Percentiles rank a stretch among this genome's conserved stretches.
Conservation (phyloP, 108 stramenopile genomes). For the Nitzschia inconspicua region DNA sequence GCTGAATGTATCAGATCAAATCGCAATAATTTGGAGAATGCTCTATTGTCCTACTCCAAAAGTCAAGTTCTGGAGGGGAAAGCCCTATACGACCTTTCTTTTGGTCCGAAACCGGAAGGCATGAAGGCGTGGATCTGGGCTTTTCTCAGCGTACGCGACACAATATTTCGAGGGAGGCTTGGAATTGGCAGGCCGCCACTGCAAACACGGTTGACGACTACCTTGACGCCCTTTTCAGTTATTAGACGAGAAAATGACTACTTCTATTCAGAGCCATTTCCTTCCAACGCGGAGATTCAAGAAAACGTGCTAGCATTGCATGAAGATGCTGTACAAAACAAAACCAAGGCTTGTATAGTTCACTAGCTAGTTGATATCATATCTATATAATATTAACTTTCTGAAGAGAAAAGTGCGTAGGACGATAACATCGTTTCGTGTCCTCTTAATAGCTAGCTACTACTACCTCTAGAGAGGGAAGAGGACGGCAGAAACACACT, state of each 20-base stretch:
- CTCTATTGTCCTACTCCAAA: constrained; percentile 50
- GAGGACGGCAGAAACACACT: no score
- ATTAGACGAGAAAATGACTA: constrained; percentile 51
- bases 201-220: constrained; percentile 61
- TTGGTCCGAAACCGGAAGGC: constrained; percentile 43
- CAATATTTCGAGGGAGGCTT: constrained; percentile 55
- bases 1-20: constrained; percentile 37
- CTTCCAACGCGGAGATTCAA: constrained; percentile 33
- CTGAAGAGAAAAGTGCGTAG: no score
- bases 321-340: background rate
- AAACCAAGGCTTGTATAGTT: no score
- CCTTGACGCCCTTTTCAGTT: constrained; percentile 43
- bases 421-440: no score
- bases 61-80: constrained; percentile 67
- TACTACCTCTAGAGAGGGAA: no score
- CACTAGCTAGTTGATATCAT: no score
- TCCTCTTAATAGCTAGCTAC: no score
- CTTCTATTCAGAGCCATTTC: constrained; percentile 48
- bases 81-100: constrained; percentile 73
- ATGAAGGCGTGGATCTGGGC: constrained; percentile 24
- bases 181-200: constrained; percentile 65
- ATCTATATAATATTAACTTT: no score
- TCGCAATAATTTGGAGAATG: constrained; percentile 25
- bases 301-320: background rate
- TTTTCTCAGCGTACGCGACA: constrained; percentile 37